Evolutionary conservation across 208 protist species (phyloP), one percentile per base, ranked within the genome.

Genomic region (Leishmania tarentolae): DNA sequence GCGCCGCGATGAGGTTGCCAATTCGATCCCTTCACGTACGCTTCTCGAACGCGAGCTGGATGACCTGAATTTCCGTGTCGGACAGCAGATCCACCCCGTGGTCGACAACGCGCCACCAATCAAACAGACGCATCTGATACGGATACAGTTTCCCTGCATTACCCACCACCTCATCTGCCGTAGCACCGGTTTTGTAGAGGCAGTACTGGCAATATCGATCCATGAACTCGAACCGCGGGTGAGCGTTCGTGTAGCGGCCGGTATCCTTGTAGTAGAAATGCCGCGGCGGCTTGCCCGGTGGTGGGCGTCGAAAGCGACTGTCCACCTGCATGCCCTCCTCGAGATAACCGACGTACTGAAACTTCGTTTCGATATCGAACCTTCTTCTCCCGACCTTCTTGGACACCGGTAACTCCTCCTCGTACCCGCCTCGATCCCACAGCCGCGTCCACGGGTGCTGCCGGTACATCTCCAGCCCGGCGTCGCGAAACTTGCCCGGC

Each of bases 141-240:
- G 78, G 83, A 69, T 91, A 78, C 28, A 88, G 74, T 73, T 82
- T 84, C 17, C 9, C 63, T 37, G 72, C 72, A 42, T 87, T 74
- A 28, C 72, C 59, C 0, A 83, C 70, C 31, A 65, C 66, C 84
- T 96, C 91, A 31, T 95, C 93, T 71, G 82, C 66, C n/a, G 76
- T 77, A 2, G 80, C 75, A 4, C 93, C 93, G 2, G 90, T 92
- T 85, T 95, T 96, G 84, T 92, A 96, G 42, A 96, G 75, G 28
- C 76, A 87, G 83, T 96, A 96, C 89, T 96, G 91, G 71, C 93
- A 96, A 78, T 95, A 96, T 13, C 93, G 88, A 50, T 96, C 93
- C 0, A 95, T 53, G 28, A 96, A 96, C 83, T 96, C 93, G 52
- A 89, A 91, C 77, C 90, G 90, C 0, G 93, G 93, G 85, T 95